Evolutionary conservation across 352 stramenopile genomes (phyloP), one percentile per base, ranked within the genome.

Genomic region (Globisporangium parvum): DNA sequence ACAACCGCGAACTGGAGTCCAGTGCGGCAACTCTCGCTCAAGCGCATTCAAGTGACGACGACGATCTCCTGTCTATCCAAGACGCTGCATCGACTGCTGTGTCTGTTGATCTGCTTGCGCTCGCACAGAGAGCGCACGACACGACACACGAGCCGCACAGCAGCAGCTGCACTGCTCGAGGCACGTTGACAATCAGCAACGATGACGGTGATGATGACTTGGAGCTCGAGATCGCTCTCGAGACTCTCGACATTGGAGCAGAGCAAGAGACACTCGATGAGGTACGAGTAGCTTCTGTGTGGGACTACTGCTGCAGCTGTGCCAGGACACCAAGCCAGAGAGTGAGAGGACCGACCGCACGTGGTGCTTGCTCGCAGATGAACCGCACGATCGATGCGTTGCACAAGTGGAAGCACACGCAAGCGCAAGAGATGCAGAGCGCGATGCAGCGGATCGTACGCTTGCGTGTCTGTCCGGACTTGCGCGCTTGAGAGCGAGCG

Each of bases 191-290:
- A 11, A 49, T 18, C 35, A 44, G 17, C 10, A 24, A 33, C 33
- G 6, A 54, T 0, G 53, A 70, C 17, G 68, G 76, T 17, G 65
- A 82, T 15, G 59, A 73, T 21, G 70, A 83, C 15, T 37, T 59
- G 40, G 68, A 78, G 28, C 66, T 77, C 12, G 65, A 78, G 33
- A 70, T 60, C 26, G 70, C 65, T 33, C 53, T 78, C 17, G 69
- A 77, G 31, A 55, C 47, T 6, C 44, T 74, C 2, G 70, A 77
- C 42, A 18, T 49, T 8, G 65, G 62, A 1, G 59, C 59, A 21
- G 61, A 51, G 2, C 66, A 77, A 28, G 69, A 80, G 8, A 76
- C 71, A 5, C 46, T 86, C 0, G 55, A 71, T 21, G 66, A 84
- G 63, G 73, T 80, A 37, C 2, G 59, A 33, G 48, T 14, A 44